Evolutionary conservation across 176 grass and related monocot species (phyloP).

Genomic region (Pontederia paniculata): DNA sequence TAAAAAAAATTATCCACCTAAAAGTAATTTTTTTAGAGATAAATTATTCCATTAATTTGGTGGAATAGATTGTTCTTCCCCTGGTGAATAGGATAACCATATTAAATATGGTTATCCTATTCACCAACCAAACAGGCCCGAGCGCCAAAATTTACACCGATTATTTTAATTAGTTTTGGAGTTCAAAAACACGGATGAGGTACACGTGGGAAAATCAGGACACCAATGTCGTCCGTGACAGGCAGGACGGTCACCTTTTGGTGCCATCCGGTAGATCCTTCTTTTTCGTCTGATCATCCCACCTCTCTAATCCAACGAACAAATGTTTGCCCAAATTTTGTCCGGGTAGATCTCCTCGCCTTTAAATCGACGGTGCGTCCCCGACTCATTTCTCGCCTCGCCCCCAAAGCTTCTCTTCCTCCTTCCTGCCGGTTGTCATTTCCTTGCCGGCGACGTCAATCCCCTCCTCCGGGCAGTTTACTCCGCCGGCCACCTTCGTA

Average conservation of each 20-base stretch:
- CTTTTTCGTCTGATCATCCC: not conserved
- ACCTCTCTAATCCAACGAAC: not conserved
- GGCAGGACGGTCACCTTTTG: not conserved
- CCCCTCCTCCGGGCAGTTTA: too few species aligned
- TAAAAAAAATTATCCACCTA: too few species aligned
- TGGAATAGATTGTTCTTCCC: too few species aligned
- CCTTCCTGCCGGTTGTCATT: not conserved
- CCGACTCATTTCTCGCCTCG: not conserved
- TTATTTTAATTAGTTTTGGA: too few species aligned
- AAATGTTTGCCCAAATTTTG: not conserved
- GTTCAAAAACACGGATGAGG: not conserved
- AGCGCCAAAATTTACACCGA: too few species aligned
- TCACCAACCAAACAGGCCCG: too few species aligned
- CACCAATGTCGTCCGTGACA: constrained; percentile 5
- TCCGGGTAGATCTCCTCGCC: constrained; percentile 11
- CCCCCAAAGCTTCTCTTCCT: too few species aligned
- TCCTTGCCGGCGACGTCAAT: too few species aligned
- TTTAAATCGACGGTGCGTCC: constrained; percentile 6
- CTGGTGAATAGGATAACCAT: too few species aligned
- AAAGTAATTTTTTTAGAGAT: too few species aligned
- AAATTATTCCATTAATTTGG: too few species aligned
- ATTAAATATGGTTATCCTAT: too few species aligned
- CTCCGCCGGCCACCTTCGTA: not conserved
- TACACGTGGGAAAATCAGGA: not conserved
- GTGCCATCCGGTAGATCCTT: not conserved